Conservation (phyloP, 192 early-diverging fungal species). For the Backusella luteola region DNA sequence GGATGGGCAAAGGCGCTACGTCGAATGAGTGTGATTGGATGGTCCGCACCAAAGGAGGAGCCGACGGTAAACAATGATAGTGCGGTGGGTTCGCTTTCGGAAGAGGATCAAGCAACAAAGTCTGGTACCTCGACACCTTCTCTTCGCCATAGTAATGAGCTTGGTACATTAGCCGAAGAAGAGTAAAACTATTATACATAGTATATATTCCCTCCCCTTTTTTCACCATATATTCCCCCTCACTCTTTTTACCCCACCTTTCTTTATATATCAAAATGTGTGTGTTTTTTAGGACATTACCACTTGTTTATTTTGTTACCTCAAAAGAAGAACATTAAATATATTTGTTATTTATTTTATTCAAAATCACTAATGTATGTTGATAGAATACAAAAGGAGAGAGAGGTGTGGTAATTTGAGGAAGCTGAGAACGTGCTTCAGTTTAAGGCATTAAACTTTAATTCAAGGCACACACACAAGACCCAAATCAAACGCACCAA, state of each 20-base stretch:
- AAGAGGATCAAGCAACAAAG: neutral
- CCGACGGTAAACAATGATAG: constrained; percentile 4
- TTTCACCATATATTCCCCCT: neutral
- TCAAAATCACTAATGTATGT: neutral
- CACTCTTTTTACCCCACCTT: neutral
- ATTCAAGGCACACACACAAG: neutral
- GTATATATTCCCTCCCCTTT: neutral
- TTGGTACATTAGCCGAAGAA: constrained; percentile 30
- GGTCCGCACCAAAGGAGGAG: constrained; percentile 14
- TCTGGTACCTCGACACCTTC: constrained; percentile 24
- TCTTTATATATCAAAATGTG: neutral
- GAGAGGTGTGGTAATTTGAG: neutral
- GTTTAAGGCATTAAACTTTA: neutral
- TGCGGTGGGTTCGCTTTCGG: neutral
- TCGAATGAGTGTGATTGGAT: constrained; percentile 32
- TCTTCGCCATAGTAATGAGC: constrained; percentile 26
- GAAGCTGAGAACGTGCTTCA: neutral
- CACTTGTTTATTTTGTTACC: neutral
- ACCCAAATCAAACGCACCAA: neutral
- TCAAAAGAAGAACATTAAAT: neutral
- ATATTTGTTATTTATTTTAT: neutral
- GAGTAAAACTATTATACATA: neutral
- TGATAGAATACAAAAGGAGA: neutral
- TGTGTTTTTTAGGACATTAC: neutral
- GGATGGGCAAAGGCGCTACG: constrained; percentile 35